Base-by-base conservation (phyloP, 2,329 filamentous ascomycete species). In the Diatrype stigma region DNA sequence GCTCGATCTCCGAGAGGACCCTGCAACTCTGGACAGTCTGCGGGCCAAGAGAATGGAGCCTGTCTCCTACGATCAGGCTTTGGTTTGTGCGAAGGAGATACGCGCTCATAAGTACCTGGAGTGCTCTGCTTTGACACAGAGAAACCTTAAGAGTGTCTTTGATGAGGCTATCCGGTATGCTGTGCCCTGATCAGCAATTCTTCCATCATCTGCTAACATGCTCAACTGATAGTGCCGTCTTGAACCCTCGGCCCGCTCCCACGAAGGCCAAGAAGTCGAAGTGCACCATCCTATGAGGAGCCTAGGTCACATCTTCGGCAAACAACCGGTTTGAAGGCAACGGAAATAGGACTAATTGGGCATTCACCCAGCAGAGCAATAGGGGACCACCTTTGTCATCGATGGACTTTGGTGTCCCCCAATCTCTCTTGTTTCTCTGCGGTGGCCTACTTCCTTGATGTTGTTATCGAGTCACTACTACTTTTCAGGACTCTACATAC, bases 101-200 rank as follows among this genome's bases (percentile, higher is more conserved):
- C 87, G 85, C 68, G 93, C 94, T 44, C 89, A 94, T 75, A 97
- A 96, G 76, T 99, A 99, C 74, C 81, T 97, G 40, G 94, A 99
- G 75, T 99, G 94, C 76, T 97, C 94, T 48, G 94, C 94, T 45
- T 78, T 99, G 60, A 99, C 94, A 35, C 94, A 97, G 78, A 81
- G 93, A 66, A 96, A 96, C 72, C 74, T 99, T 63, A 99, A 99
- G 85, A 96, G 90, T 65, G 94, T 99, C 46, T 99, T 99, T 68
- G 94, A 99, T 67, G 93, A 96, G 74, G 94, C 94, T 32, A 99
- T 99, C 68, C 87, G 94, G 94, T 97, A 76, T 63, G 86, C 40
- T 17, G n/a, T 23, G 8, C 6, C 5, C 3, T 14, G 19, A 7
- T 10, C 8, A 23, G n/a, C 12, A 19, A 4, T 8, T 8, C 22